Conservation (phyloP, 176 grass and related monocot genomes). For the Carex pumila region DNA sequence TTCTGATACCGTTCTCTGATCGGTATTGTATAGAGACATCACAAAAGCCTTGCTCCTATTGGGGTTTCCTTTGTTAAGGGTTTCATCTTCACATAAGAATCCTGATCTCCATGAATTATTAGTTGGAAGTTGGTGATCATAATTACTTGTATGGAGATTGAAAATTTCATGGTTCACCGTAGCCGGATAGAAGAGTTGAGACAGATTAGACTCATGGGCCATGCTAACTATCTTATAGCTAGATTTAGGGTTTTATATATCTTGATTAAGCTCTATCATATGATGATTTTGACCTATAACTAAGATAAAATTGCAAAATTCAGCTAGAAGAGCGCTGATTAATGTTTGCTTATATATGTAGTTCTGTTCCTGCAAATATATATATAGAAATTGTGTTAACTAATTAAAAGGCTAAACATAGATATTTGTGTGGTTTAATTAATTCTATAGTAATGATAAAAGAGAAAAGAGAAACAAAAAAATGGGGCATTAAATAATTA, state of each 20-base stretch:
- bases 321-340: neutral
- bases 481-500: neutral
- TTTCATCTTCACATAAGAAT: constrained; percentile 7
- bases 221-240: neutral
- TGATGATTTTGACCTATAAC: neutral
- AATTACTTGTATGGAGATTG: constrained; percentile 13
- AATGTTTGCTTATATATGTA: neutral
- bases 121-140: constrained; percentile 1
- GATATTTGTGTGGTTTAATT: neutral
- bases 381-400: neutral
- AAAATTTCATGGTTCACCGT: constrained; percentile 11
- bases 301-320: neutral
- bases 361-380: neutral
- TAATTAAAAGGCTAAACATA: neutral
- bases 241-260: neutral
- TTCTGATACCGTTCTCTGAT: neutral
- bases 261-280: neutral
- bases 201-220: neutral
- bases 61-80: constrained; percentile 15
- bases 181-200: constrained; percentile 5
- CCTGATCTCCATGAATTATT: constrained; percentile 20
- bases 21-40: neutral
- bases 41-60: neutral
- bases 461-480: neutral
- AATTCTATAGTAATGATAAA: neutral